Conservation (phyloP, 1,284 basidiomycete species). For the Irpex rosettiformis region DNA sequence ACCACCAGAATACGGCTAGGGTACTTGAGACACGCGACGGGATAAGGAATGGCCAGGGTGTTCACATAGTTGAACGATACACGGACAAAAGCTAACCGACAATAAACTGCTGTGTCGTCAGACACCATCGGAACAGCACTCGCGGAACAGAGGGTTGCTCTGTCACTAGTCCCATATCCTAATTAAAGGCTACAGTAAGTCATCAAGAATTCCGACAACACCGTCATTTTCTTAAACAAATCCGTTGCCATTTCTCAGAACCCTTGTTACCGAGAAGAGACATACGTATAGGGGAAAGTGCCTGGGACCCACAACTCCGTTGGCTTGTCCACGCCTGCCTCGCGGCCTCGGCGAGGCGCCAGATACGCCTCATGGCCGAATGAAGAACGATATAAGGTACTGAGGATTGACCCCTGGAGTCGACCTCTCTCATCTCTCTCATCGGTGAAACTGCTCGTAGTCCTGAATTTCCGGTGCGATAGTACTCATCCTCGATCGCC, state of each 20-base stretch:
- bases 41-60: too few species aligned
- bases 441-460: not conserved
- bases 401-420: not conserved
- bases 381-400: not conserved
- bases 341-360: conserved; percentile 7
- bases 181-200: too few species aligned
- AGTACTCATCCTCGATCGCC: too few species aligned
- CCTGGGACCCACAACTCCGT: not conserved
- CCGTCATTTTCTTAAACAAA: too few species aligned
- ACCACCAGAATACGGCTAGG: not conserved
- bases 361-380: conserved; percentile 2
- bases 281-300: not conserved
- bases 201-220: too few species aligned
- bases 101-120: not conserved
- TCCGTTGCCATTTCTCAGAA: not conserved
- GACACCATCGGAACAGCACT: not conserved
- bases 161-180: not conserved
- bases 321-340: conserved; percentile 2
- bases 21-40: too few species aligned
- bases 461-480: not conserved
- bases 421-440: not conserved
- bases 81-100: too few species aligned
- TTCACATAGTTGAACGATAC: too few species aligned
- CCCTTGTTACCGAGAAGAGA: not conserved
- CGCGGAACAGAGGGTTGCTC: not conserved